Base-by-base conservation (phyloP, 345 rosid species). In the Acer saccharum region DNA sequence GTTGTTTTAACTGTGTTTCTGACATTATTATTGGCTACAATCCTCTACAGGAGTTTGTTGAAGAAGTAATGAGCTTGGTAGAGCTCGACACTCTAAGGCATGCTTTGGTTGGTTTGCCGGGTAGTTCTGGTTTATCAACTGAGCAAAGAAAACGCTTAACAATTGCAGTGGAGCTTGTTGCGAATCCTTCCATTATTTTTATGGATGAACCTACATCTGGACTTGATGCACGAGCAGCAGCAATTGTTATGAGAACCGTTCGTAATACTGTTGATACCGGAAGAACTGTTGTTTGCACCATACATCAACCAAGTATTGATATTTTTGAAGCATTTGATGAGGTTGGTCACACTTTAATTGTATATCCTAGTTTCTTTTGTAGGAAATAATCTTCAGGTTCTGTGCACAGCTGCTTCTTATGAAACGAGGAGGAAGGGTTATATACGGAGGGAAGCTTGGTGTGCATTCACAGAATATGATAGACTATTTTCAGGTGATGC, bases 121-220 rank as follows among this genome's bases (percentile, higher is more conserved):
- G 97, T 44, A 89, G 90, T 76, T 82, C 86, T 27, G 97, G 98
- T 65, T 89, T 94, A 68, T 94, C 98, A 46, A 94, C 98, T 16
- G 98, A 94, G 75, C 98, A 94, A 78, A 86, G 98, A 83, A 94
- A 94, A 81, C 90, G 98, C 44, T 78, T 93, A 76, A 93, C 98
- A 44, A 94, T 94, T 66, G 97, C 97, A 1, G 97, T 94, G 77
- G 98, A 94, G 88, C 92, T 94, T 74, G 98, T 94, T 17, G 98
- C 98, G 35, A 94, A 94, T 79, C 97, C 98, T 17, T 92, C 98
- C 17, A 91, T 94, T 54, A 89, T 94, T 62, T 94, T 93, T 81
- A 94, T 94, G 98, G 98, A 94, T 83, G 98, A 94, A 79, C 98
- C 98, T 52, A 94, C 98, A 21, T 94, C 98, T 77, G 98, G 98